Evolutionary conservation across 2,329 filamentous ascomycete species (phyloP).

Genomic region (Rosellinia necatrix): DNA sequence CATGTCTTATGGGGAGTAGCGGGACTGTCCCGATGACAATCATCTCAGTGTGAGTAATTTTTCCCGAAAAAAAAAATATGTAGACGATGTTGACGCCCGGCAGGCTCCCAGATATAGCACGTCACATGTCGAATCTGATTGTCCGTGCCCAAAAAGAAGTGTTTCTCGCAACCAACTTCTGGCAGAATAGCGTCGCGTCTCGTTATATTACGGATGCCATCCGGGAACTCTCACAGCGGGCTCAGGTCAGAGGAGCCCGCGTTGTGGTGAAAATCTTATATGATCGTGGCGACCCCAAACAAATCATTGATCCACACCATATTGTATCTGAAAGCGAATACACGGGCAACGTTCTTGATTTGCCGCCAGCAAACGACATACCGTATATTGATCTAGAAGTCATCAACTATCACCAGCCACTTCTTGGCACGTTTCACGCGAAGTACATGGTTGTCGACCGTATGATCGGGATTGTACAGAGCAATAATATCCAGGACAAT

Average conservation of each 20-base stretch:
- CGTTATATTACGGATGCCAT: slow-evolving; percentile 70
- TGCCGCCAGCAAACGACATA: slow-evolving; percentile 68
- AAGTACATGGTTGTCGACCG: slow-evolving; percentile 81
- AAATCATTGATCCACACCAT: slow-evolving; percentile 69
- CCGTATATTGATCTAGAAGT: slow-evolving; percentile 74
- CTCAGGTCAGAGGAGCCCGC: slow-evolving; percentile 58
- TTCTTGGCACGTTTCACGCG: slow-evolving; percentile 75
- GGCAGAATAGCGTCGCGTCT: slow-evolving; percentile 71
- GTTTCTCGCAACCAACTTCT: slow-evolving; percentile 76
- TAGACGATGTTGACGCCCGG: not conserved
- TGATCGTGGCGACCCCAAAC: slow-evolving; percentile 69
- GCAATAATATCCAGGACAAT: slow-evolving; percentile 80
- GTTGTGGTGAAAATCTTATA: slow-evolving; percentile 77
- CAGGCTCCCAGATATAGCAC: slow-evolving; percentile 68
- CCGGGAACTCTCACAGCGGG: slow-evolving; percentile 69
- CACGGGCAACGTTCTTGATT: slow-evolving; percentile 58
- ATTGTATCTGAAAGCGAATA: slow-evolving; percentile 63
- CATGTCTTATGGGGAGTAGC: slow-evolving; percentile 55
- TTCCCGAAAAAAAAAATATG: not conserved
- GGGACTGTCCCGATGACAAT: slow-evolving; percentile 72
- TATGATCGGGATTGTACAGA: slow-evolving; percentile 71
- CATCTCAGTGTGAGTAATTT: slow-evolving; percentile 57
- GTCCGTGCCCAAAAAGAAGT: slow-evolving; percentile 74
- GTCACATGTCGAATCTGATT: slow-evolving; percentile 78
- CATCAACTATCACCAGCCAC: slow-evolving; percentile 71